A percentile compares a stretch with the other conserved stretches of the same genome.
These are phyloP conservation scores for Hypoxylon sp. DNA, from an alignment of 2,329 filamentous ascomycete genomes.

Conservation along the genomic window DNA sequence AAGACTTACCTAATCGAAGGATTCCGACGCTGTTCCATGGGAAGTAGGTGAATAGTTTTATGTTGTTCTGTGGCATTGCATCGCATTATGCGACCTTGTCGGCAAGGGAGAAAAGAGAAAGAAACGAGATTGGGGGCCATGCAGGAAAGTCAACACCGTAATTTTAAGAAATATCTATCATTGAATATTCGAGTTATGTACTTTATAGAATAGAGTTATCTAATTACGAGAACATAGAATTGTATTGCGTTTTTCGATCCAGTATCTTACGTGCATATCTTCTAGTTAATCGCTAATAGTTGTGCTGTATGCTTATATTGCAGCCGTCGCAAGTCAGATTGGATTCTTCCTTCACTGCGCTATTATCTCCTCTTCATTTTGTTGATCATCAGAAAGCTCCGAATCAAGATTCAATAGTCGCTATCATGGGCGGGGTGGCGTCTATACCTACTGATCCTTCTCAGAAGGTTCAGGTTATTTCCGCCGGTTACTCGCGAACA, in stretches of 20 bases:
- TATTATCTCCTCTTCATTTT: neutral
- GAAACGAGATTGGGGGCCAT: conserved; percentile 10
- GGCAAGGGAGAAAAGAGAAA: neutral
- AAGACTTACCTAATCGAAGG: conserved; percentile 5
- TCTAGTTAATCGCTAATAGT: neutral
- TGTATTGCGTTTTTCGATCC: neutral
- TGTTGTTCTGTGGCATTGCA: conserved; percentile 2
- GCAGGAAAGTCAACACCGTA: conserved; percentile 6
- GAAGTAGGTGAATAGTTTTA: conserved; percentile 1
- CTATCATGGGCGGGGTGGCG: conserved; percentile 48
- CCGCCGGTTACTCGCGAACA: conserved; percentile 62
- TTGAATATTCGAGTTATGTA: neutral
- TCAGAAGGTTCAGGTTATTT: conserved; percentile 59
- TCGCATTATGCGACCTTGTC: conserved; percentile 4
- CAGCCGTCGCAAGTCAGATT: conserved; percentile 1
- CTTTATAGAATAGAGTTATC: neutral
- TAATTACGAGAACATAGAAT: neutral
- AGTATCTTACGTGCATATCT: conserved; percentile 7
- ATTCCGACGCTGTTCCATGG: neutral
- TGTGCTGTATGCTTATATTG: conserved; percentile 10
- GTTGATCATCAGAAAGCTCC: conserved; percentile 1
- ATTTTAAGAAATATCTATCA: neutral
- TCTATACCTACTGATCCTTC: conserved; percentile 54
- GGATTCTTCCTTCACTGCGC: conserved; percentile 6
- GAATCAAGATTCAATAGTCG: neutral